phyloP scores from a whole-genome alignment of 202 grass and related monocot species.

The Musa balbisiana region DNA sequence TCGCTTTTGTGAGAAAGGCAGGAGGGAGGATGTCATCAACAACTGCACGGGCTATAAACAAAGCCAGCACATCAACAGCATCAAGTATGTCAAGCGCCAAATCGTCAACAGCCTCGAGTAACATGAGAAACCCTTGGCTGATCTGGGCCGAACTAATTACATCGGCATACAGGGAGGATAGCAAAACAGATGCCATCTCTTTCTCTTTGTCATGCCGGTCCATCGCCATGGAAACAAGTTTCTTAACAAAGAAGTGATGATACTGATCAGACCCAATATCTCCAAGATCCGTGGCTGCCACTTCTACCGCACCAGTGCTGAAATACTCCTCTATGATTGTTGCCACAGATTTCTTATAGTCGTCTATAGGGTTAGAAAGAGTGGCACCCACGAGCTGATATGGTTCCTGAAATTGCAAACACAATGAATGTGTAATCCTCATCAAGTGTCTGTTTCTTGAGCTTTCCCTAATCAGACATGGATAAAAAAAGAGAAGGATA shows the following conservation, averaged over 20 bases:
- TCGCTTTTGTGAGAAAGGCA: constrained; percentile 66
- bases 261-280: constrained; percentile 62
- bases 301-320: constrained; percentile 68
- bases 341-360: constrained; percentile 72
- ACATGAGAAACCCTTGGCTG: constrained; percentile 74
- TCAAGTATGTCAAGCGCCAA: constrained; percentile 82
- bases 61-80: constrained; percentile 73
- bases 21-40: constrained; percentile 98
- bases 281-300: constrained; percentile 69
- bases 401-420: constrained; percentile 47
- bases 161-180: constrained; percentile 70
- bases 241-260: constrained; percentile 86
- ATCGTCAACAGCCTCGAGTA: constrained; percentile 85
- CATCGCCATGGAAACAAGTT: constrained; percentile 93
- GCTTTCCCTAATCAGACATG: background rate
- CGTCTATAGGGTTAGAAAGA: constrained; percentile 61
- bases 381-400: constrained; percentile 69
- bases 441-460: background rate
- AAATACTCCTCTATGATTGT: constrained; percentile 89
- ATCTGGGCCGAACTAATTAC: constrained; percentile 72
- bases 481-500: background rate
- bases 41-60: constrained; percentile 84
- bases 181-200: constrained; percentile 85
- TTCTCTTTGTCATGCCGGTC: constrained; percentile 96
- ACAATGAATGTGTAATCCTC: background rate